phyloP scores from a whole-genome alignment of 495 filamentous ascomycete species.

The Pyrenula aspistea region DNA sequence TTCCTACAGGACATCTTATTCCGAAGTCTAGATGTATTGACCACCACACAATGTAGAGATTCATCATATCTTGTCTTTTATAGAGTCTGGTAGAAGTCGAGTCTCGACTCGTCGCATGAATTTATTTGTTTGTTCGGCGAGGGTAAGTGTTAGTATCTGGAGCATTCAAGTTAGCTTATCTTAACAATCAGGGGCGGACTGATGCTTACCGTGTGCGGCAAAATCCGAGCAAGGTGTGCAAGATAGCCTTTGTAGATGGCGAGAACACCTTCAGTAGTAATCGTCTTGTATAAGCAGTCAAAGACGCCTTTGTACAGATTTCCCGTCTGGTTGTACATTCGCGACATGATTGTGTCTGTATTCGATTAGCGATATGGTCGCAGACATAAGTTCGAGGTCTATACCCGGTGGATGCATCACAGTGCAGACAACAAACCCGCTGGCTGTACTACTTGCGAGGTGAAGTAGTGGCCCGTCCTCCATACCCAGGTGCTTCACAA shows the following conservation, averaged over 20 bases:
- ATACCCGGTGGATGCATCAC: conserved; percentile 95
- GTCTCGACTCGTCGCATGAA: conserved; percentile 67
- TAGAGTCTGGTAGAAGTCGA: conserved; percentile 40
- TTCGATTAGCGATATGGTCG: conserved; percentile 1
- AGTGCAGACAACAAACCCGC: conserved; percentile 92
- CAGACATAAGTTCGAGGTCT: conserved; percentile 1
- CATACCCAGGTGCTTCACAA: conserved; percentile 73
- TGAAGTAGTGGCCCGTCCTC: conserved; percentile 85
- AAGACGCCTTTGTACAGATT: conserved; percentile 88
- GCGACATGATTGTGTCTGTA: conserved; percentile 92
- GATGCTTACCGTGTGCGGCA: conserved; percentile 71
- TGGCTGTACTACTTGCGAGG: conserved; percentile 74
- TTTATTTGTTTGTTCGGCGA: conserved; percentile 97
- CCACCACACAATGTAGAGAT: too few species aligned
- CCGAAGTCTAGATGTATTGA: too few species aligned
- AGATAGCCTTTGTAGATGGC: conserved; percentile 98
- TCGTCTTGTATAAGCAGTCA: conserved; percentile 83
- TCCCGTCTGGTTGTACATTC: conserved; percentile 97
- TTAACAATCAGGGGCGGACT: background rate
- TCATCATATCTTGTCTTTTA: conserved; percentile 38
- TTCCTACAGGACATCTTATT: too few species aligned
- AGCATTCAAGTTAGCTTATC: conserved; percentile 2
- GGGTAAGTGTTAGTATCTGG: conserved; percentile 73
- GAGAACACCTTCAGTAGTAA: conserved; percentile 79
- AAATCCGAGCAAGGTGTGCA: conserved; percentile 84